These are phyloP conservation scores for Sugiyamaella japonica DNA, from an alignment of 1,139 yeast species.

Conservation along the genomic window DNA sequence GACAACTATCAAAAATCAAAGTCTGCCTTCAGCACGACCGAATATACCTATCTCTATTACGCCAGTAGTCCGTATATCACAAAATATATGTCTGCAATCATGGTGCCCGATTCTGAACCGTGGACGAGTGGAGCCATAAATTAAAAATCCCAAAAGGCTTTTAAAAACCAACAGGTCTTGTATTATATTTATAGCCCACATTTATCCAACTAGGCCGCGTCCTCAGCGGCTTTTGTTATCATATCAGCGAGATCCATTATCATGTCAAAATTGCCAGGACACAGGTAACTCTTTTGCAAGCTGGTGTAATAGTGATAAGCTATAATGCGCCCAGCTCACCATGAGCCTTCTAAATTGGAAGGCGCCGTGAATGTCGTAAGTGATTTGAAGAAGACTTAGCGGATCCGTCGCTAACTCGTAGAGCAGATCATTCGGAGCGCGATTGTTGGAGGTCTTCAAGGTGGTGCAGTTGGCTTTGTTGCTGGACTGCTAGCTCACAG, in stretches of 20 bases:
- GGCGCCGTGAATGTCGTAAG: constrained; percentile 37
- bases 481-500: constrained; percentile 31
- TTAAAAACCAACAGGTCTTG: too few species aligned
- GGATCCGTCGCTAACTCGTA: not conserved
- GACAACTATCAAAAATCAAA: too few species aligned
- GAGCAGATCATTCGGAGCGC: constrained; percentile 32
- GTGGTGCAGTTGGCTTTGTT: constrained; percentile 32
- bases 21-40: too few species aligned
- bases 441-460: constrained; percentile 31
- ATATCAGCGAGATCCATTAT: too few species aligned
- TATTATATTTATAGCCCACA: too few species aligned
- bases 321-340: constrained; percentile 37
- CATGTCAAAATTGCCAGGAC: too few species aligned
- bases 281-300: not conserved
- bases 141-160: too few species aligned
- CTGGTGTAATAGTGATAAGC: not conserved
- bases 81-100: too few species aligned
- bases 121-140: too few species aligned
- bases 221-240: not conserved
- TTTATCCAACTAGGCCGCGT: not conserved
- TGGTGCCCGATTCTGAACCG: too few species aligned
- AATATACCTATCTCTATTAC: too few species aligned
- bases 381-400: not conserved
- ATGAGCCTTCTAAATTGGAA: constrained; percentile 34
- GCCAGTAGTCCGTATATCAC: too few species aligned